Percentiles rank a stretch among this genome's conserved stretches.
Evolutionary conservation across 805 yeast genomes (phyloP).

Genomic region (Brettanomyces nanus): DNA sequence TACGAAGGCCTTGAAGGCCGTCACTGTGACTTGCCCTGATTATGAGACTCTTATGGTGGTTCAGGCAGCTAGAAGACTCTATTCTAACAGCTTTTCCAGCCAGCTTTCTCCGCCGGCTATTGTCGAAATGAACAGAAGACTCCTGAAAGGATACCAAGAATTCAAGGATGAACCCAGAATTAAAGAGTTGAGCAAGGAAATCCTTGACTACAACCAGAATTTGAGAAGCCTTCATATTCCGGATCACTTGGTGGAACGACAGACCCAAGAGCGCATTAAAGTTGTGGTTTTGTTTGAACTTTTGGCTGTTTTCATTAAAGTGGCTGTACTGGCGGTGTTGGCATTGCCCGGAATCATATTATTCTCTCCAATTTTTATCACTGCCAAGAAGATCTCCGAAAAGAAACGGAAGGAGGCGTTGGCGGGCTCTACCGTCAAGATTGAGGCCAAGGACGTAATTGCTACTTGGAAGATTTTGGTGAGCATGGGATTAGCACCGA

Average conservation of each 20-base stretch:
- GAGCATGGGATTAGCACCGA: conserved; percentile 82
- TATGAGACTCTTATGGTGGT: conserved; percentile 83
- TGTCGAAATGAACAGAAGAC: conserved; percentile 85
- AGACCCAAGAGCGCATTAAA: conserved; percentile 22
- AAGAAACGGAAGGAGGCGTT: conserved; percentile 72
- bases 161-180: conserved; percentile 66
- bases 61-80: conserved; percentile 86
- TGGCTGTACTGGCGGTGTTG: conserved; percentile 47
- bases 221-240: conserved; percentile 43
- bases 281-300: conserved; percentile 18
- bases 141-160: conserved; percentile 73
- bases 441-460: conserved; percentile 86
- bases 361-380: conserved; percentile 81
- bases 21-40: conserved; percentile 83
- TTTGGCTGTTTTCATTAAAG: conserved; percentile 29
- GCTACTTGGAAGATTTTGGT: conserved; percentile 97
- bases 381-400: conserved; percentile 66
- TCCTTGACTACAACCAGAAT: conserved; percentile 60
- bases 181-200: conserved; percentile 49
- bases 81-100: conserved; percentile 65
- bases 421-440: conserved; percentile 81
- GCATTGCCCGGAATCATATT: conserved; percentile 85
- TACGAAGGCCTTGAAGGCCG: conserved; percentile 68
- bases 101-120: conserved; percentile 72
- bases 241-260: conserved; percentile 48